Conservation (phyloP, 805 yeast species). For the Saccharomyces paradoxus region DNA sequence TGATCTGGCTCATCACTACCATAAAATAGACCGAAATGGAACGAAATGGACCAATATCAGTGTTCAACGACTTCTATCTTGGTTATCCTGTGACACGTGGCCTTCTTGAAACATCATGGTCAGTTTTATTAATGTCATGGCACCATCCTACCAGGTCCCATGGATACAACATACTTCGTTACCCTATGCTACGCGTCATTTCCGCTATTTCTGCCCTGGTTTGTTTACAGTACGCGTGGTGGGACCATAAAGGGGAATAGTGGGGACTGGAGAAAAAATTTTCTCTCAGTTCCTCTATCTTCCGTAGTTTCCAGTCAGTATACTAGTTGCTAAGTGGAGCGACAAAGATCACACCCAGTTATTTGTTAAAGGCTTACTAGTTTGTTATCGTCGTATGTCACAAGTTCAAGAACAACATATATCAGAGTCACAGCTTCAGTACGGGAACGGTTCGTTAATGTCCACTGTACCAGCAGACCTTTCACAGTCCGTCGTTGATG, state of each 20-base stretch:
- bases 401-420: constrained; percentile 7
- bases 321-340: neutral
- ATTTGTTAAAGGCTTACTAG: neutral
- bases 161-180: neutral
- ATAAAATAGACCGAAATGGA: neutral
- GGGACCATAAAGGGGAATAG: neutral
- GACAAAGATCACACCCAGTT: neutral
- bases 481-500: constrained; percentile 7
- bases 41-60: neutral
- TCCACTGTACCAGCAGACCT: constrained; percentile 21
- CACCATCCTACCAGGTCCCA: neutral
- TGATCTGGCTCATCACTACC: neutral
- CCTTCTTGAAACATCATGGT: neutral
- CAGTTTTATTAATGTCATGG: neutral
- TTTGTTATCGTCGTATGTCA: constrained; percentile 3
- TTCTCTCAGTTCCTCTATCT: neutral
- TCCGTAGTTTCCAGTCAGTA: neutral
- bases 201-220: neutral
- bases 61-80: neutral
- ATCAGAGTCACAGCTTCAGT: neutral
- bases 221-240: neutral
- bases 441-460: constrained; percentile 10
- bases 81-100: neutral
- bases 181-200: neutral
- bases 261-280: neutral